phyloP scores from a whole-genome alignment of 805 yeast species.

The Ogataea paraovalis region DNA sequence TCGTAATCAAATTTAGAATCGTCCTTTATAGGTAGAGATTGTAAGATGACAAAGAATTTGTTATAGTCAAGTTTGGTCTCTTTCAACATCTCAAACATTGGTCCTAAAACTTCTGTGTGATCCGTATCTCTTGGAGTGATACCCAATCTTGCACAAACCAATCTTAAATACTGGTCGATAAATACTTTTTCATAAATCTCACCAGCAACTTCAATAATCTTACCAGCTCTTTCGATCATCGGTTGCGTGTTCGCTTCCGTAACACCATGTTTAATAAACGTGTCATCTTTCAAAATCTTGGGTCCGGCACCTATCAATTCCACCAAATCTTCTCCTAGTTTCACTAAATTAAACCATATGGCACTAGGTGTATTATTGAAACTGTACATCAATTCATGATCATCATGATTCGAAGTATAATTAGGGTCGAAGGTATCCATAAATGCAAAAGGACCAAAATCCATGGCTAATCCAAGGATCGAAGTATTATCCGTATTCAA shows the following conservation, averaged over 20 bases:
- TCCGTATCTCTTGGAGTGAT: conserved; percentile 41
- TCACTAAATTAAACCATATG: conserved; percentile 89
- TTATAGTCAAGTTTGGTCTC: conserved; percentile 73
- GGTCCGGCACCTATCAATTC: conserved; percentile 75
- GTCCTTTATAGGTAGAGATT: conserved; percentile 37
- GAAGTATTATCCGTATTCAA: conserved; percentile 93
- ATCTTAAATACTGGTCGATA: conserved; percentile 50
- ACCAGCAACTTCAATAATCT: conserved; percentile 59
- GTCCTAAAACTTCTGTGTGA: conserved; percentile 45
- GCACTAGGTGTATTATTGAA: conserved; percentile 82
- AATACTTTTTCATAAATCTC: conserved; percentile 62
- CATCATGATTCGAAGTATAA: conserved; percentile 90
- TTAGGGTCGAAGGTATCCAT: conserved; percentile 80
- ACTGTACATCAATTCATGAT: conserved; percentile 63
- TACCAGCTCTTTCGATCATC: conserved; percentile 57
- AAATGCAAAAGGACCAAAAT: conserved; percentile 92
- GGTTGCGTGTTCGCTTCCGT: conserved; percentile 47
- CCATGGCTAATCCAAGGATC: conserved; percentile 81
- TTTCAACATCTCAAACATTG: conserved; percentile 58
- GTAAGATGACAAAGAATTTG: conserved; percentile 66
- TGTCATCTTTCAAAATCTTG: conserved; percentile 41
- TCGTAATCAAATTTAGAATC: conserved; percentile 29
- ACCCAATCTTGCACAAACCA: conserved; percentile 69
- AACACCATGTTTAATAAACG: conserved; percentile 39
- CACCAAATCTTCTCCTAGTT: conserved; percentile 80